Evolutionary conservation across 2,329 filamentous ascomycete genomes (phyloP).

Genomic region (Verticillium alfalfae): DNA sequence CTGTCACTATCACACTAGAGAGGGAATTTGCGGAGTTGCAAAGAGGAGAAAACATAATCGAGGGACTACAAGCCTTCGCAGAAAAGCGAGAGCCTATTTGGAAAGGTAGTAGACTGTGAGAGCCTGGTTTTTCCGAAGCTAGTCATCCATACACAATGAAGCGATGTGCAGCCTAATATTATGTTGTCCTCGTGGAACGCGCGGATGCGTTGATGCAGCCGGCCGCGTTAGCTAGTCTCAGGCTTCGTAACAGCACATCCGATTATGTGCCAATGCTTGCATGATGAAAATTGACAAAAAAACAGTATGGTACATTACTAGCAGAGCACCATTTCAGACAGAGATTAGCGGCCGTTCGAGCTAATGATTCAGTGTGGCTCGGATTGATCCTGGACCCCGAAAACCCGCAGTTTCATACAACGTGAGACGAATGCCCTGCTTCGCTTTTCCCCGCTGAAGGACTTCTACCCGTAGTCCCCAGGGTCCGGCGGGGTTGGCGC

Average conservation of each 20-base stretch:
- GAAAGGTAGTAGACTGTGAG: conserved; percentile 19
- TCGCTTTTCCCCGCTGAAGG: neutral
- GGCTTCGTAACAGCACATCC: no score
- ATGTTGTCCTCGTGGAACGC: neutral
- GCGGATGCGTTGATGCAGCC: no score
- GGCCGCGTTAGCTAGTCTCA: no score
- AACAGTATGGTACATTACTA: neutral
- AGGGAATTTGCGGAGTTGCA: conserved; percentile 16
- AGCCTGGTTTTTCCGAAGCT: neutral
- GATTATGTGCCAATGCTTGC: no score
- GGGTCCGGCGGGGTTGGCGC: neutral
- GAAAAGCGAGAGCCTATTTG: conserved; percentile 21
- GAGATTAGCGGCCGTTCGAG: neutral
- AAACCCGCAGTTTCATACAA: neutral
- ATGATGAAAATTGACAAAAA: neutral
- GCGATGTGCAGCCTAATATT: neutral
- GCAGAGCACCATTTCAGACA: neutral
- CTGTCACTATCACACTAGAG: conserved; percentile 19
- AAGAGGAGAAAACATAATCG: conserved; percentile 20
- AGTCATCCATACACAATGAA: neutral
- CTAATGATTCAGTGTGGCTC: neutral
- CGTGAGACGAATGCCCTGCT: neutral
- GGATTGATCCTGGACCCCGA: neutral
- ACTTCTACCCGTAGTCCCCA: neutral
- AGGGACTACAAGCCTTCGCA: conserved; percentile 20